Percentiles rank a stretch among this genome's conserved stretches.
These are phyloP conservation scores for Russula sp. DNA, from an alignment of 768 basidiomycete species.

Conservation along the genomic window DNA sequence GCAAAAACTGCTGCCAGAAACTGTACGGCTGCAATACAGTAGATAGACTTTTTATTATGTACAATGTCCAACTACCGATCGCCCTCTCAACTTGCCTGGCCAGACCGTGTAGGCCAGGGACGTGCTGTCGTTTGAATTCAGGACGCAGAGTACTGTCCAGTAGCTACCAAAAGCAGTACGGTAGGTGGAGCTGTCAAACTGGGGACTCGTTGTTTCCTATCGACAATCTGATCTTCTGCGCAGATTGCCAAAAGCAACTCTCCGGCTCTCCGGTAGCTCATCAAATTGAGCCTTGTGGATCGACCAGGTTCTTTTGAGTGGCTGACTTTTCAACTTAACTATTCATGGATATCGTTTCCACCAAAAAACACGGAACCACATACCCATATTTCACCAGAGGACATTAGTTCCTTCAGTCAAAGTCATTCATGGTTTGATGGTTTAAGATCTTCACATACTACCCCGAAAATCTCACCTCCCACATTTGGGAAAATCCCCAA, in stretches of 20 bases:
- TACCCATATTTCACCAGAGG: not conserved
- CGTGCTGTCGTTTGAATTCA: too few relatives aligned
- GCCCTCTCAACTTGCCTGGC: too few relatives aligned
- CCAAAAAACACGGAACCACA: not conserved
- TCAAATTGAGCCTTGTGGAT: slow-evolving; percentile 5
- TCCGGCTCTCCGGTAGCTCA: not conserved
- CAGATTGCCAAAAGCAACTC: slow-evolving; percentile 17
- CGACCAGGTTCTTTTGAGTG: not conserved
- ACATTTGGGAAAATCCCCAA: slow-evolving; percentile 17
- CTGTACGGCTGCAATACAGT: too few relatives aligned
- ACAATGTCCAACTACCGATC: too few relatives aligned
- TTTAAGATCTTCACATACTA: not conserved
- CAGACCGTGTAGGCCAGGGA: too few relatives aligned
- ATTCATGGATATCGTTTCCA: slow-evolving; percentile 10
- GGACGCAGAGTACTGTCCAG: too few relatives aligned
- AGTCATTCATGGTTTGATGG: not conserved
- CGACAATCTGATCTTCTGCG: slow-evolving; percentile 14
- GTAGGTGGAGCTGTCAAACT: not conserved
- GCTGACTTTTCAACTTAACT: slow-evolving; percentile 13
- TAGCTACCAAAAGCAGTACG: not conserved
- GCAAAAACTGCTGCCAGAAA: too few relatives aligned
- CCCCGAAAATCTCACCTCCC: slow-evolving; percentile 18
- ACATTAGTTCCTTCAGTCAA: not conserved
- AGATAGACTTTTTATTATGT: too few relatives aligned
- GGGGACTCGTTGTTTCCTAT: slow-evolving; percentile 12